Conservation (phyloP, 768 basidiomycete genomes). For the Hypholoma fasciculare region DNA sequence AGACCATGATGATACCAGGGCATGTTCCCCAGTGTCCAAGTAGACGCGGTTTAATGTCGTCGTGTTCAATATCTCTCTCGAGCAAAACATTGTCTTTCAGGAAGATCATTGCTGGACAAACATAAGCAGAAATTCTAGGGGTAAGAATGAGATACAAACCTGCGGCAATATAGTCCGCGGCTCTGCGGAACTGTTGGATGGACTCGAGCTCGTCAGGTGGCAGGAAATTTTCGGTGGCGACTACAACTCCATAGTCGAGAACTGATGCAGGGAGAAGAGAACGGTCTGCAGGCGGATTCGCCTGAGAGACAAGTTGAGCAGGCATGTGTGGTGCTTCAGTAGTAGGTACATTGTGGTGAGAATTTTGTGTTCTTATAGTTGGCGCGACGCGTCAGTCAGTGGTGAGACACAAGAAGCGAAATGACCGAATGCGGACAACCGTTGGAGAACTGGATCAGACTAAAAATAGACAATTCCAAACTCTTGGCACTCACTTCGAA, state of each 20-base stretch:
- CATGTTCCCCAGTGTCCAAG: conserved; percentile 88
- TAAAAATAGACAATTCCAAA: not conserved
- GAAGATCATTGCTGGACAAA: conserved; percentile 75
- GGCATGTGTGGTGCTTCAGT: conserved; percentile 43
- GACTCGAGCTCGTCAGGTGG: conserved; percentile 49
- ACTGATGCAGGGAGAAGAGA: conserved; percentile 65
- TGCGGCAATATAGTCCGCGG: conserved; percentile 71
- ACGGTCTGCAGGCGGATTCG: conserved; percentile 70
- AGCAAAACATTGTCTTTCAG: conserved; percentile 72
- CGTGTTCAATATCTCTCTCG: conserved; percentile 53
- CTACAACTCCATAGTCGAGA: conserved; percentile 46
- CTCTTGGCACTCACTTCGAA: not conserved
- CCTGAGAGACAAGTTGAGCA: conserved; percentile 52
- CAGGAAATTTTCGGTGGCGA: conserved; percentile 48
- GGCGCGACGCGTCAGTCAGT: not conserved
- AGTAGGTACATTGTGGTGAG: too few species aligned
- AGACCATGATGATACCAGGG: conserved; percentile 70
- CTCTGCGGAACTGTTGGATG: conserved; percentile 54
- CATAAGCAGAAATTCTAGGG: not conserved
- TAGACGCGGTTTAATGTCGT: conserved; percentile 80
- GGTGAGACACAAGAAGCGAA: too few species aligned
- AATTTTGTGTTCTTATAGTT: conserved; percentile 10
- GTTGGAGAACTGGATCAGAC: not conserved
- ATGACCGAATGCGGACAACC: too few species aligned
- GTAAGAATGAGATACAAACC: conserved; percentile 37